A percentile compares a stretch with the other conserved stretches of the same genome.
Conservation (phyloP, 345 rosid genomes). For the Arabidopsis arenosa region DNA sequence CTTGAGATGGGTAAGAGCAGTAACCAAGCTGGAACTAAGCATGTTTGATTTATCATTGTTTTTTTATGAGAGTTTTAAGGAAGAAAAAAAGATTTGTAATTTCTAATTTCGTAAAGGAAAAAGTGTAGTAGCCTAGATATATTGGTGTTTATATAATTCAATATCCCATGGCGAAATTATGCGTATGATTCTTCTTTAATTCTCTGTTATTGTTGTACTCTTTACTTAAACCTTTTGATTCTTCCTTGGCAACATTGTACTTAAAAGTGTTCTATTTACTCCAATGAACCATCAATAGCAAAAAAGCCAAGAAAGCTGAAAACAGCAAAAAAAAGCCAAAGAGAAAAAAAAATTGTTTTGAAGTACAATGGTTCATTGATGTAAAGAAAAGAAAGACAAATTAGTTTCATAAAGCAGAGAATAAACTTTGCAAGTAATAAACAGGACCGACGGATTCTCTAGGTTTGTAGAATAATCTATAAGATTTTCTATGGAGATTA, state of each 20-base stretch:
- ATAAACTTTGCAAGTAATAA: background rate
- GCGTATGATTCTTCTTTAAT: conserved; percentile 15
- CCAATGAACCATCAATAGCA: too few relatives aligned
- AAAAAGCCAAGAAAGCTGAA: too few relatives aligned
- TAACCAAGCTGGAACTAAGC: conserved; percentile 40
- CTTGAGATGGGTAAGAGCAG: conserved; percentile 42
- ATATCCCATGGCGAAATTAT: conserved; percentile 15
- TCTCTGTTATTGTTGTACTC: too few relatives aligned
- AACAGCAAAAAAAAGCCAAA: too few relatives aligned
- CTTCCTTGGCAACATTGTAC: too few relatives aligned
- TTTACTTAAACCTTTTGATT: too few relatives aligned
- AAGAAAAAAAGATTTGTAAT: conserved; percentile 11
- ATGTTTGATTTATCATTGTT: conserved; percentile 29
- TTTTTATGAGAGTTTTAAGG: conserved; percentile 8
- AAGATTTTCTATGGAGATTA: conserved; percentile 14
- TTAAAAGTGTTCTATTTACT: too few relatives aligned
- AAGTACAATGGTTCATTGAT: background rate
- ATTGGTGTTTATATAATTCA: conserved; percentile 41
- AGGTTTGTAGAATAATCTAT: background rate
- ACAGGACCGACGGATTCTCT: background rate
- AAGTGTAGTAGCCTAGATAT: conserved; percentile 30
- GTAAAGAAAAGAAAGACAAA: background rate
- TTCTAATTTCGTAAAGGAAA: conserved; percentile 28
- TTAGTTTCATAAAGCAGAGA: background rate
- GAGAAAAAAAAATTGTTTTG: too few relatives aligned